Conservation (phyloP, 2,329 filamentous ascomycete genomes). For the Huntiella savannae region DNA sequence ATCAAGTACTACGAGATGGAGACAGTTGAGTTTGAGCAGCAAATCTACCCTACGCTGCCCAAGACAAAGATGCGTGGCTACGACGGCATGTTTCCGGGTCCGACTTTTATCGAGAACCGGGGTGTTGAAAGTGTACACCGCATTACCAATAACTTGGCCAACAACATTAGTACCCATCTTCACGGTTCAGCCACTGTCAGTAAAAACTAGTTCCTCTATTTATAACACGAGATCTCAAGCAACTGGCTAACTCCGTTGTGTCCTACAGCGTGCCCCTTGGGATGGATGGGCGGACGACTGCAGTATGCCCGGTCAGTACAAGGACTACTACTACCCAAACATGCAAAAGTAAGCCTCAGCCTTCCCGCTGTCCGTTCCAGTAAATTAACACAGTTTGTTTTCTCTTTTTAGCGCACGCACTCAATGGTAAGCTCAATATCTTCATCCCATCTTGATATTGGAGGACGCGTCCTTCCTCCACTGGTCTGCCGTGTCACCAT, state of each 20-base stretch:
- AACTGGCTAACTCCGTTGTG: background rate
- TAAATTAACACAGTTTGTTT: background rate
- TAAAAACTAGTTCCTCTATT: background rate
- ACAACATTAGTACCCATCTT: conserved; percentile 30
- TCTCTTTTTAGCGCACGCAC: conserved; percentile 22
- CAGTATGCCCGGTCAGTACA: conserved; percentile 32
- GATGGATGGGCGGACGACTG: conserved; percentile 35
- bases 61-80: conserved; percentile 25
- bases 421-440: conserved; percentile 23
- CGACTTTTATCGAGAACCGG: conserved; percentile 28
- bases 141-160: conserved; percentile 29
- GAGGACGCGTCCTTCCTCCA: no score
- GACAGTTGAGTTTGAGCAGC: conserved; percentile 18
- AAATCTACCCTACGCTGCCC: conserved; percentile 20
- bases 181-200: conserved; percentile 30
- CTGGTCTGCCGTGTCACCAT: no score
- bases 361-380: background rate
- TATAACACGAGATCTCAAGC: background rate
- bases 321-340: conserved; percentile 46
- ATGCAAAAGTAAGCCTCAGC: conserved; percentile 18
- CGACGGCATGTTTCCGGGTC: conserved; percentile 34
- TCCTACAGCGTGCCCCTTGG: conserved; percentile 17
- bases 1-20: conserved; percentile 21
- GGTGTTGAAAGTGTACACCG: conserved; percentile 34
- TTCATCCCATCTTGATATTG: background rate